Conservation (phyloP, 106 monocot genomes). For the Acanthochlamys bracteata region DNA sequence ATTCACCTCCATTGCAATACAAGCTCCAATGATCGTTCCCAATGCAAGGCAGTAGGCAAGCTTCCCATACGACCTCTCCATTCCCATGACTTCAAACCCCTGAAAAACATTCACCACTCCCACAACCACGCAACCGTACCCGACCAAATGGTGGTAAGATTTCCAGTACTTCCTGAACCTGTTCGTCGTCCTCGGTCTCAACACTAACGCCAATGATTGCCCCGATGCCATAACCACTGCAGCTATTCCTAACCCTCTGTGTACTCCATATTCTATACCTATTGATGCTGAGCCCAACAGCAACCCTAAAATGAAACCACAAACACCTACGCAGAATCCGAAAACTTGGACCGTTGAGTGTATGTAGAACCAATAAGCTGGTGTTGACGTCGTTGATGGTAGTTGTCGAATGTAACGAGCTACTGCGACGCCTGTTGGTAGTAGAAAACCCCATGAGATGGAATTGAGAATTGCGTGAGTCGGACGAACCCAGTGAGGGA, state of each 20-base stretch:
- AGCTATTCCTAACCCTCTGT: slow-evolving; percentile 51
- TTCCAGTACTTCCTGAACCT: slow-evolving; percentile 82
- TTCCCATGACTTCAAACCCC: slow-evolving; percentile 72
- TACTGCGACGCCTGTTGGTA: slow-evolving; percentile 46
- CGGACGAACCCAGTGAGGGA: slow-evolving; percentile 19
- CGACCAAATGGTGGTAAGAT: slow-evolving; percentile 87
- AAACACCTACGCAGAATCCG: slow-evolving; percentile 42
- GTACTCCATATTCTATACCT: slow-evolving; percentile 44
- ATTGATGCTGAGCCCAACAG: slow-evolving; percentile 38
- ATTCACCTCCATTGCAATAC: slow-evolving; percentile 71
- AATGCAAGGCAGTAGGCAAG: slow-evolving; percentile 59
- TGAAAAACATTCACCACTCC: slow-evolving; percentile 89
- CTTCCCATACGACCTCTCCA: slow-evolving; percentile 44
- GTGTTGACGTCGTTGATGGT: slow-evolving; percentile 31
- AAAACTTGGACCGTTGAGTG: slow-evolving; percentile 50
- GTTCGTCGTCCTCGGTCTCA: slow-evolving; percentile 63
- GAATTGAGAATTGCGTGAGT: slow-evolving; percentile 49
- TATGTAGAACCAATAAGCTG: slow-evolving; percentile 53
- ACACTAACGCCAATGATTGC: slow-evolving; percentile 65
- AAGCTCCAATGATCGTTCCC: slow-evolving; percentile 45
- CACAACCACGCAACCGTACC: slow-evolving; percentile 62
- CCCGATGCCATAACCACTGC: slow-evolving; percentile 34
- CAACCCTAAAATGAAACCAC: slow-evolving; percentile 47
- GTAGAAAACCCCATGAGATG: slow-evolving; percentile 61
- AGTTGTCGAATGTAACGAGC: slow-evolving; percentile 67